Conservation (phyloP, 495 filamentous ascomycete species). For the Lophiotrema nucula region DNA sequence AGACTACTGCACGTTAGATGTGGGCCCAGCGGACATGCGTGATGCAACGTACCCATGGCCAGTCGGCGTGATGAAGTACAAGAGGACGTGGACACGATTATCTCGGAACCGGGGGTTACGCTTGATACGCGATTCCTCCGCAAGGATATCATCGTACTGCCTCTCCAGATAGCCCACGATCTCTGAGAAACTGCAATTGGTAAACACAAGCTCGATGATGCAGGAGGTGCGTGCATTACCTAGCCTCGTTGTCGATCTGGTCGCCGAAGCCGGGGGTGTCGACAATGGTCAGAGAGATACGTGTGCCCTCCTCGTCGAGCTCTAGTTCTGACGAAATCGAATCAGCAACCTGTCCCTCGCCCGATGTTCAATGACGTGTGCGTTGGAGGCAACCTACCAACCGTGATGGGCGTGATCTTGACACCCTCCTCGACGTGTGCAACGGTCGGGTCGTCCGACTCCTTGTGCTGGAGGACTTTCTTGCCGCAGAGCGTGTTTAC, state of each 20-base stretch:
- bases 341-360: conserved; percentile 19
- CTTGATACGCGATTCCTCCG: conserved; percentile 99
- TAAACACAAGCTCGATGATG: neutral
- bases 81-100: conserved; percentile 94
- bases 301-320: conserved; percentile 95
- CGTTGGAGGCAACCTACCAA: conserved; percentile 58
- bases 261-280: conserved; percentile 98
- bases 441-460: conserved; percentile 80
- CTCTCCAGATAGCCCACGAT: conserved; percentile 97
- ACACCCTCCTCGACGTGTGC: conserved; percentile 96
- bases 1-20: conserved; percentile 57
- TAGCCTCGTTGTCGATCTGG: conserved; percentile 98
- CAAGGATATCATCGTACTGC: conserved; percentile 98
- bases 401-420: conserved; percentile 96
- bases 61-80: conserved; percentile 99
- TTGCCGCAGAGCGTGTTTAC: conserved; percentile 99
- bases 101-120: conserved; percentile 99
- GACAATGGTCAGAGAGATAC: conserved; percentile 95
- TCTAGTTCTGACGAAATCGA: conserved; percentile 68
- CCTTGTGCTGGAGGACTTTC: conserved; percentile 81
- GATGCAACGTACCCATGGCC: conserved; percentile 73
- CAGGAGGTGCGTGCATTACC: conserved; percentile 54
- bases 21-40: conserved; percentile 33
- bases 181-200: conserved; percentile 73
- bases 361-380: neutral